phyloP scores from a whole-genome alignment of 2,329 filamentous ascomycete genomes.

The Pseudonectria foliicola region DNA sequence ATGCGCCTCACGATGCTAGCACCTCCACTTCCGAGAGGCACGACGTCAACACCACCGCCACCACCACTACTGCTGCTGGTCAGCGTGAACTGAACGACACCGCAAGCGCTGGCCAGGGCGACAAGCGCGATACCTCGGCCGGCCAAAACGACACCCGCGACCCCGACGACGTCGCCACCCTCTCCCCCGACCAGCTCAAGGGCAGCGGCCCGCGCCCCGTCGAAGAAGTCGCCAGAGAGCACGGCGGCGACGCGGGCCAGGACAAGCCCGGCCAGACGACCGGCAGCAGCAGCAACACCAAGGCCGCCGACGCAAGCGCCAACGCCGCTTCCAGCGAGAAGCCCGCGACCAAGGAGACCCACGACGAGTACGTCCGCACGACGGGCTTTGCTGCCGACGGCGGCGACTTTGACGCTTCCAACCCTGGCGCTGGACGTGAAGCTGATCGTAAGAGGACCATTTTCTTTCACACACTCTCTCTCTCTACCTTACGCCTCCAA shows the following conservation, averaged over 20 bases:
- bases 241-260: slow-evolving; percentile 27
- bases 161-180: slow-evolving; percentile 26
- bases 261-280: slow-evolving; percentile 9
- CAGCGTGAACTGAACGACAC: too few species aligned
- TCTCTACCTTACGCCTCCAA: not conserved
- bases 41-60: too few species aligned
- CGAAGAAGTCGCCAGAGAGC: slow-evolving; percentile 29
- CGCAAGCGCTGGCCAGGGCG: too few species aligned
- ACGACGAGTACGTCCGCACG: slow-evolving; percentile 50
- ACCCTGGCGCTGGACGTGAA: slow-evolving; percentile 58
- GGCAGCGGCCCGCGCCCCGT: slow-evolving; percentile 20
- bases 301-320: slow-evolving; percentile 15
- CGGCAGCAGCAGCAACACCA: slow-evolving; percentile 17
- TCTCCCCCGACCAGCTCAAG: slow-evolving; percentile 21
- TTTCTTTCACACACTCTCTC: not conserved
- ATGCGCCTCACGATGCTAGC: too few species aligned
- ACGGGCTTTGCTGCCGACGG: slow-evolving; percentile 56
- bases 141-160: slow-evolving; percentile 35
- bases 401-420: slow-evolving; percentile 58
- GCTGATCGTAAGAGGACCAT: slow-evolving; percentile 50
- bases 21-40: too few species aligned
- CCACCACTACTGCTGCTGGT: too few species aligned
- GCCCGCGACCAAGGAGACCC: slow-evolving; percentile 38
- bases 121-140: slow-evolving; percentile 11
- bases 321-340: slow-evolving; percentile 1